Percentiles rank a stretch among this genome's conserved stretches.
These are phyloP conservation scores for Mucuna pruriens DNA, from an alignment of 306 rosid species.

Conservation along the genomic window DNA sequence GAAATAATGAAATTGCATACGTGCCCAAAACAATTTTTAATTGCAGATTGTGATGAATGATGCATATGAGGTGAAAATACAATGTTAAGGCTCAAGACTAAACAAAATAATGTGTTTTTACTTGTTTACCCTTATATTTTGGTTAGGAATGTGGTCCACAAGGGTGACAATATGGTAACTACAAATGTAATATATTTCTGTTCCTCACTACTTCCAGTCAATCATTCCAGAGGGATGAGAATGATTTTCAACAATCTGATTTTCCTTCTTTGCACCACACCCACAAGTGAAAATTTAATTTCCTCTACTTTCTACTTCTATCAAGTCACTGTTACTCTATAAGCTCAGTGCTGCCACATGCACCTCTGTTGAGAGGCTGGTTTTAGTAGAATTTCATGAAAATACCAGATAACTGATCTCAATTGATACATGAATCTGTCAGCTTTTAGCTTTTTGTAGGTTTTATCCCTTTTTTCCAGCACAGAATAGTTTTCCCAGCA, in stretches of 20 bases:
- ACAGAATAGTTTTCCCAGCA: not conserved
- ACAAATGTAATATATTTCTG: not conserved
- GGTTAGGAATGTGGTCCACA: not conserved
- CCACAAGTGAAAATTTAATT: not conserved
- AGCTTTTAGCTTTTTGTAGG: not conserved
- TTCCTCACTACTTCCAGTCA: not conserved
- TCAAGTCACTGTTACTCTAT: not conserved
- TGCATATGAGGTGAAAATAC: not conserved
- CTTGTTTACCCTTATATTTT: not conserved
- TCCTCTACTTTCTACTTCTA: not conserved
- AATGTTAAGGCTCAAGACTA: not conserved
- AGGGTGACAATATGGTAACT: not conserved
- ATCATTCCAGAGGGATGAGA: constrained; percentile 19
- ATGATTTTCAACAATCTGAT: not conserved
- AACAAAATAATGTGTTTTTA: not conserved
- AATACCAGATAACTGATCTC: not conserved
- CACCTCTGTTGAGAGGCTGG: not conserved
- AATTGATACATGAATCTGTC: not conserved
- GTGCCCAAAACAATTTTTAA: not conserved
- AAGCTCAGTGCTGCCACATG: not conserved
- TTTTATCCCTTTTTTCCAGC: not conserved
- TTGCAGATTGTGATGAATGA: constrained; percentile 2
- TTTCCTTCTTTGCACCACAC: not conserved
- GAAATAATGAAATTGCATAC: not conserved
- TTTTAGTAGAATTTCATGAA: not conserved